These are phyloP conservation scores for Arthroderma uncinatum DNA, from an alignment of 2,329 filamentous ascomycete genomes.

Conservation along the genomic window DNA sequence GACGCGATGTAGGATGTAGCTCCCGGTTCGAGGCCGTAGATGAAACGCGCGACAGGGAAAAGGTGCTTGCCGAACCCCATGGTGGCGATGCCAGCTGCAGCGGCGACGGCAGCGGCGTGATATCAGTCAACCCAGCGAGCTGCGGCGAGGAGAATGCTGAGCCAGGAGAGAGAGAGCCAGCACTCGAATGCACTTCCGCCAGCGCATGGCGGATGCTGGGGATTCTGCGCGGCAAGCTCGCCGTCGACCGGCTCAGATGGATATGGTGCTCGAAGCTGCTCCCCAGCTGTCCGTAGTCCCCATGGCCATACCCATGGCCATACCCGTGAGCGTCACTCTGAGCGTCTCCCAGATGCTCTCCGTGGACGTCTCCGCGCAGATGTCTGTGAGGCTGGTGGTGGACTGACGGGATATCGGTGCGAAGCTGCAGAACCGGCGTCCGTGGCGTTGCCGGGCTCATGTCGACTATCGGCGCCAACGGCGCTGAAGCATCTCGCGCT, in stretches of 20 bases:
- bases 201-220: conserved; percentile 35
- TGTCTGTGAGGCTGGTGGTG: background rate
- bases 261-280: conserved; percentile 24
- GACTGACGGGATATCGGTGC: conserved; percentile 8
- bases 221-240: conserved; percentile 34
- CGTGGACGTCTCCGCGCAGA: too few relatives aligned
- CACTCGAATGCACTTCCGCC: conserved; percentile 27
- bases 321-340: too few relatives aligned
- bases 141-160: conserved; percentile 63
- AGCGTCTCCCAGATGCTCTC: too few relatives aligned
- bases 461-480: conserved; percentile 1
- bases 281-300: background rate
- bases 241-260: conserved; percentile 33
- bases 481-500: background rate
- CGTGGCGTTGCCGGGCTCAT: conserved; percentile 5
- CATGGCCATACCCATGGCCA: background rate
- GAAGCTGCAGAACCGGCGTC: conserved; percentile 12
- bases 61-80: conserved; percentile 46
- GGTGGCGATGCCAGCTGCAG: conserved; percentile 38
- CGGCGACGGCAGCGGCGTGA: conserved; percentile 70
- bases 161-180: conserved; percentile 45
- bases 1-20: conserved; percentile 23
- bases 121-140: conserved; percentile 62
- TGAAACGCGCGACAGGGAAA: conserved; percentile 33
- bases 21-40: conserved; percentile 31